Evolutionary conservation across 1,284 basidiomycete genomes (phyloP).

Genomic region (Earliella scabrosa): DNA sequence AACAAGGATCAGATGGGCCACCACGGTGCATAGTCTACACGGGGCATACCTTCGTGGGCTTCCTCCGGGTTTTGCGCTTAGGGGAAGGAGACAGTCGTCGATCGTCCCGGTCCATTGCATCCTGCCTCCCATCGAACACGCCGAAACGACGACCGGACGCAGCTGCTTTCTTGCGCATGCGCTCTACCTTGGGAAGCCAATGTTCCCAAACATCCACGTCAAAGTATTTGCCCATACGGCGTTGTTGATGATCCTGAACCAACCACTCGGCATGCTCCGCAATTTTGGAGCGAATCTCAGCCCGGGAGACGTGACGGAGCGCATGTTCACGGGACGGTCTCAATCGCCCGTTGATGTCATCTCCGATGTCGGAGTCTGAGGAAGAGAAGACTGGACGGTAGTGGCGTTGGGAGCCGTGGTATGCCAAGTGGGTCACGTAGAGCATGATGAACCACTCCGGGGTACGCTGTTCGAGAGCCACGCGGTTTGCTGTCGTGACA

Average conservation of each 20-base stretch:
- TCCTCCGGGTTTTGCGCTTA: slow-evolving; percentile 1
- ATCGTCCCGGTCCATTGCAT: slow-evolving; percentile 13
- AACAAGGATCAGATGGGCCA: no score
- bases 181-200: slow-evolving; percentile 43
- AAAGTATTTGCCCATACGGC: slow-evolving; percentile 35
- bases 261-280: slow-evolving; percentile 58
- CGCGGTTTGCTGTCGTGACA: slow-evolving; percentile 3
- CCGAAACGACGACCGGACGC: slow-evolving; percentile 34
- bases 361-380: slow-evolving; percentile 39
- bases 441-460: slow-evolving; percentile 52
- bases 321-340: slow-evolving; percentile 15
- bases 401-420: slow-evolving; percentile 31
- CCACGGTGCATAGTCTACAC: no score
- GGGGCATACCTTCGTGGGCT: not conserved
- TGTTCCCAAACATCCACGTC: slow-evolving; percentile 47
- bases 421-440: slow-evolving; percentile 37
- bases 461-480: slow-evolving; percentile 42
- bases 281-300: slow-evolving; percentile 48
- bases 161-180: slow-evolving; percentile 35
- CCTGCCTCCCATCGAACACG: slow-evolving; percentile 26
- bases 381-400: slow-evolving; percentile 38
- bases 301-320: slow-evolving; percentile 46
- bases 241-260: slow-evolving; percentile 43
- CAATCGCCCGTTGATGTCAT: slow-evolving; percentile 30
- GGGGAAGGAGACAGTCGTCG: not conserved